Conservation (phyloP, 2,329 filamentous ascomycete genomes). For the Penicillium digitatum region DNA sequence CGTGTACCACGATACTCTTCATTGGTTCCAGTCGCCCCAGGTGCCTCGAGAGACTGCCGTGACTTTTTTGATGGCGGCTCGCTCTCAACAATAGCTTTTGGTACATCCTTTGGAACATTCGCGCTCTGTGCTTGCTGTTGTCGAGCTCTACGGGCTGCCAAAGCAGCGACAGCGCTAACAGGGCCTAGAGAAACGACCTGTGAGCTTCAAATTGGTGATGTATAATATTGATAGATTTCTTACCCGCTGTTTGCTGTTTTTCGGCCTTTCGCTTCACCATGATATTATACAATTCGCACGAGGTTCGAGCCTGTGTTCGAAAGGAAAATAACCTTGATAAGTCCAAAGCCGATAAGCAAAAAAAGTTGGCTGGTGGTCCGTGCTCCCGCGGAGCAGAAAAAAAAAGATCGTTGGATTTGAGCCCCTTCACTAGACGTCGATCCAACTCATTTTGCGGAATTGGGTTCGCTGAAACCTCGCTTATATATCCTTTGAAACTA, state of each 20-base stretch:
- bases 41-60: slow-evolving; percentile 28
- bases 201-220: slow-evolving; percentile 12
- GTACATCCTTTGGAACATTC: slow-evolving; percentile 17
- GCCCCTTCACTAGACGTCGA: slow-evolving; percentile 13
- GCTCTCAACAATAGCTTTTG: slow-evolving; percentile 14
- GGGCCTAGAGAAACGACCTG: slow-evolving; percentile 24
- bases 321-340: slow-evolving; percentile 15
- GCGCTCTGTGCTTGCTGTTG: slow-evolving; percentile 31
- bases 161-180: slow-evolving; percentile 43
- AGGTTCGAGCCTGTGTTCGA: background rate
- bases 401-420: slow-evolving; percentile 30
- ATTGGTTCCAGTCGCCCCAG: slow-evolving; percentile 12
- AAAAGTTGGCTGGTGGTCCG: slow-evolving; percentile 36
- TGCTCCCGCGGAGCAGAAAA: slow-evolving; percentile 41
- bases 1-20: slow-evolving; percentile 12
- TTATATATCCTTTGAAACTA: background rate
- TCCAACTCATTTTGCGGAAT: slow-evolving; percentile 7
- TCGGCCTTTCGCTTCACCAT: slow-evolving; percentile 40
- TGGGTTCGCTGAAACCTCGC: background rate
- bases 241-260: slow-evolving; percentile 36
- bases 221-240: background rate
- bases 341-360: slow-evolving; percentile 24
- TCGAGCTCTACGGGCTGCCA: slow-evolving; percentile 43
- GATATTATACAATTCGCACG: background rate
- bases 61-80: slow-evolving; percentile 38